A percentile compares a stretch with the other conserved stretches of the same genome.
Evolutionary conservation across 73 alveolate species (phyloP).

Genomic region (Uronychia binucleata): DNA sequence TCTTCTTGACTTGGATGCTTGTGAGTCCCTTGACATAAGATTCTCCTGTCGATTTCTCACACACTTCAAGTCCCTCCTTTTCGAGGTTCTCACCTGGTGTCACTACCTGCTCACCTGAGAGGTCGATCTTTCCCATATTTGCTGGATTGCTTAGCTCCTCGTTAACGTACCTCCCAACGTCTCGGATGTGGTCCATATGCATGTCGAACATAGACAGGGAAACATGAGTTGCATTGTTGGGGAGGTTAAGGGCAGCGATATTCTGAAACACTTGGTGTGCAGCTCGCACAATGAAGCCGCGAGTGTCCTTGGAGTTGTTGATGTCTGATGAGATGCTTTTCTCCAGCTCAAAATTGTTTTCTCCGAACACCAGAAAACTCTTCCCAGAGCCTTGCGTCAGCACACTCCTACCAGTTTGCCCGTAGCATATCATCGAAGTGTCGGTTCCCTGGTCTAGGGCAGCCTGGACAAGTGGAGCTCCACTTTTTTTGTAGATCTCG

Average conservation of each 20-base stretch:
- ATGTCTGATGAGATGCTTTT: constrained; percentile 24
- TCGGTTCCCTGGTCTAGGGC: background rate
- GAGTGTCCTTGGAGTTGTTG: constrained; percentile 17
- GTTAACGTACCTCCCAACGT: constrained; percentile 14
- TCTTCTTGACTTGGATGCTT: background rate
- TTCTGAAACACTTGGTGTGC: background rate
- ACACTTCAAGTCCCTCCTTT: constrained; percentile 3
- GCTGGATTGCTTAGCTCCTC: constrained; percentile 15
- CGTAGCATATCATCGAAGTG: background rate
- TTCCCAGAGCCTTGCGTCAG: constrained; percentile 17
- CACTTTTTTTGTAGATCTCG: background rate
- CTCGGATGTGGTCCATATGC: constrained; percentile 14
- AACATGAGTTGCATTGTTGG: background rate
- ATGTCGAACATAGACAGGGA: constrained; percentile 3
- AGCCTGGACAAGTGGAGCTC: background rate
- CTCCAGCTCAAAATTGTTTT: constrained; percentile 25
- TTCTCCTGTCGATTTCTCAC: constrained; percentile 6
- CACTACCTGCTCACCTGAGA: constrained; percentile 5
- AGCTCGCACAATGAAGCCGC: constrained; percentile 20
- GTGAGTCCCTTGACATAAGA: background rate
- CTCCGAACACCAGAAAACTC: constrained; percentile 2
- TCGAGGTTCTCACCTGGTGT: constrained; percentile 8
- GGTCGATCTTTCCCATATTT: background rate
- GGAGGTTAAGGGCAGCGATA: background rate
- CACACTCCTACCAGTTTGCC: constrained; percentile 17